These are phyloP conservation scores for Colletotrichum eremochloae DNA, from an alignment of 2,329 filamentous ascomycete genomes.

Conservation along the genomic window DNA sequence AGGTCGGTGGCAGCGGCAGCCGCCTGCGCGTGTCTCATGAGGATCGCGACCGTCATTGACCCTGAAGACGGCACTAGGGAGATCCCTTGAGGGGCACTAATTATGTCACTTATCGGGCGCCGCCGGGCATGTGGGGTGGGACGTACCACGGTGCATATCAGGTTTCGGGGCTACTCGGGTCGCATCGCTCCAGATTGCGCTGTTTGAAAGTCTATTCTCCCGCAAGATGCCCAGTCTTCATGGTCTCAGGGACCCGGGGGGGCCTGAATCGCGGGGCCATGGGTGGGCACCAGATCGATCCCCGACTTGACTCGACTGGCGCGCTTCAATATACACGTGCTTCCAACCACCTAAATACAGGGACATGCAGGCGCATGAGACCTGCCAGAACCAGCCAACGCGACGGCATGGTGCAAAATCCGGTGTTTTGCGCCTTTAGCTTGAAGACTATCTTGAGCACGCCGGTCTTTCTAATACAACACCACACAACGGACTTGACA, in stretches of 20 bases:
- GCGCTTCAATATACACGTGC: slow-evolving; percentile 33
- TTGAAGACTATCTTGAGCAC: neutral
- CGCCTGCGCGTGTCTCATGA: slow-evolving; percentile 20
- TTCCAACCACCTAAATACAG: slow-evolving; percentile 12
- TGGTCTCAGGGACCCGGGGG: slow-evolving; percentile 1
- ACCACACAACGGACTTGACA: neutral
- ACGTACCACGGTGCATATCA: slow-evolving; percentile 20
- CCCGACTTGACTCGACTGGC: slow-evolving; percentile 40
- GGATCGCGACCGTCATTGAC: slow-evolving; percentile 30
- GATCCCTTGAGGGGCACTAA: neutral
- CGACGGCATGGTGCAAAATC: neutral
- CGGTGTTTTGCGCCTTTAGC: neutral
- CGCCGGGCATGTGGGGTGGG: slow-evolving; percentile 26
- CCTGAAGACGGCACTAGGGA: slow-evolving; percentile 35
- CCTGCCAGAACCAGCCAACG: slow-evolving; percentile 18
- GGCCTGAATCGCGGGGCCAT: slow-evolving; percentile 39
- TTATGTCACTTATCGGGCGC: slow-evolving; percentile 11
- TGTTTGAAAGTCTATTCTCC: slow-evolving; percentile 28
- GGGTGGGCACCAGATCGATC: slow-evolving; percentile 16
- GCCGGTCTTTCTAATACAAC: neutral
- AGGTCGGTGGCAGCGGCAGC: slow-evolving; percentile 13
- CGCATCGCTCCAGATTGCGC: slow-evolving; percentile 30
- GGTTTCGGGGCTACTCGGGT: slow-evolving; percentile 37
- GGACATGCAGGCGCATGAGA: slow-evolving; percentile 7
- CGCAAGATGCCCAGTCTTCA: slow-evolving; percentile 12